A percentile compares a stretch with the other conserved stretches of the same genome.
Conservation (phyloP, 2,329 filamentous ascomycete genomes). For the Aspergillus terreus region DNA sequence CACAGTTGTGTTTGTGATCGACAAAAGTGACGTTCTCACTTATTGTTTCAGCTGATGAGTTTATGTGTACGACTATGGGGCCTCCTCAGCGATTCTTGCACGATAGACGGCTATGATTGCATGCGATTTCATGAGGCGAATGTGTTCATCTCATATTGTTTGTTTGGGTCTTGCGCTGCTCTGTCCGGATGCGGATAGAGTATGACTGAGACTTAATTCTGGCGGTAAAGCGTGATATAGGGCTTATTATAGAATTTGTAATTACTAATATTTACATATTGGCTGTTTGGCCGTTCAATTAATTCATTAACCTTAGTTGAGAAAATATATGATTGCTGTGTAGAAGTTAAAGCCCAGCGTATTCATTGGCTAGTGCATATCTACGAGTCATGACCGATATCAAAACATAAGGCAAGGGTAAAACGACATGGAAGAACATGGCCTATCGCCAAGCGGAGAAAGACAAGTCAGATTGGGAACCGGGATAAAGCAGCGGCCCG, state of each 20-base stretch:
- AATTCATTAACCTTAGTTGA: too few species aligned
- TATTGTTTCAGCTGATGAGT: background rate
- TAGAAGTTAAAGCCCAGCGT: background rate
- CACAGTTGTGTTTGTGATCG: background rate
- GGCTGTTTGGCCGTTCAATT: background rate
- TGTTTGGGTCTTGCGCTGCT: too few species aligned
- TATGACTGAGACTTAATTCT: too few species aligned
- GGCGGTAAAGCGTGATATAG: background rate
- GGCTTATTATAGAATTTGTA: conserved; percentile 4
- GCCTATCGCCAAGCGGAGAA: background rate
- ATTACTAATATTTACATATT: conserved; percentile 7
- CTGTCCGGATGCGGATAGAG: too few species aligned
- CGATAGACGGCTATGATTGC: background rate
- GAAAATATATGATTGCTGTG: background rate
- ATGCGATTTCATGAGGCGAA: background rate
- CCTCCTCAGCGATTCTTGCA: background rate
- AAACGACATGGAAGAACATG: conserved; percentile 6
- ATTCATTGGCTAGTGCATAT: conserved; percentile 16
- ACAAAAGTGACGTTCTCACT: too few species aligned
- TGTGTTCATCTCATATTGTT: background rate
- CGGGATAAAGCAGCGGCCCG: conserved; percentile 6
- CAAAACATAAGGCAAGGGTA: conserved; percentile 2
- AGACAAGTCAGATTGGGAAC: conserved; percentile 12
- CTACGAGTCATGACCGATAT: conserved; percentile 14
- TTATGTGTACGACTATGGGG: conserved; percentile 9